These are phyloP conservation scores for Aureobasidium zeae DNA, from an alignment of 2,329 filamentous ascomycete species.

Conservation along the genomic window DNA sequence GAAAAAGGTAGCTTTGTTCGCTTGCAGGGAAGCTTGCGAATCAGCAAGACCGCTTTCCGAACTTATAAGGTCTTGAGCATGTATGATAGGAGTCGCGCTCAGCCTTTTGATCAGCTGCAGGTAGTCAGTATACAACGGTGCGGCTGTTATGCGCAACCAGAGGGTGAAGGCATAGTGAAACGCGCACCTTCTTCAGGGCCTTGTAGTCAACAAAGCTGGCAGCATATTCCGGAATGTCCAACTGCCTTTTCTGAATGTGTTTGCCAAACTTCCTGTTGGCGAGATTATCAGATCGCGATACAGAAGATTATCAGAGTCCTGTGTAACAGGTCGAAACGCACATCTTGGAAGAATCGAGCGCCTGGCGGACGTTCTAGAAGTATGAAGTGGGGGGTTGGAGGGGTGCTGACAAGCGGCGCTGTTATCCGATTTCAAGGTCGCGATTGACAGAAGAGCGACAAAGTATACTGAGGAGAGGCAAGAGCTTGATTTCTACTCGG, in stretches of 20 bases:
- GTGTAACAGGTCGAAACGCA: not conserved
- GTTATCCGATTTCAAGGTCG: not conserved
- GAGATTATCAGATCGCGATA: not conserved
- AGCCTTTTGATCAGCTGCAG: constrained; percentile 93
- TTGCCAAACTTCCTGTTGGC: constrained; percentile 95
- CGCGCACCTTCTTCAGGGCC: constrained; percentile 82
- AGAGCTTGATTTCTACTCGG: constrained; percentile 8
- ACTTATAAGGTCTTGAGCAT: constrained; percentile 47
- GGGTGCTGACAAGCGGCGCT: constrained; percentile 4
- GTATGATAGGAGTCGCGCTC: constrained; percentile 78
- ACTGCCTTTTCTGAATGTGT: constrained; percentile 97
- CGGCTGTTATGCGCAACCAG: not conserved
- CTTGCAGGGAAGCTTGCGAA: constrained; percentile 81
- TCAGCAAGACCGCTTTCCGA: constrained; percentile 46
- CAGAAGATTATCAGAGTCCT: not conserved
- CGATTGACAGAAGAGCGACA: constrained; percentile 3
- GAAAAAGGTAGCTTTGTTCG: constrained; percentile 98
- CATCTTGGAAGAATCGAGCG: constrained; percentile 3
- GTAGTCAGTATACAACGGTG: constrained; percentile 17
- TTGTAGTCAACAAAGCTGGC: constrained; percentile 99
- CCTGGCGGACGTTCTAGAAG: constrained; percentile 1
- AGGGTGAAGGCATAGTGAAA: constrained; percentile 21
- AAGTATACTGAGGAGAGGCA: constrained; percentile 4
- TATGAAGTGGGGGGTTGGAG: not conserved
- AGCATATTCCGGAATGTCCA: constrained; percentile 98